phyloP scores from a whole-genome alignment of 495 filamentous ascomycete genomes.

The Lophiostoma macrostomum region DNA sequence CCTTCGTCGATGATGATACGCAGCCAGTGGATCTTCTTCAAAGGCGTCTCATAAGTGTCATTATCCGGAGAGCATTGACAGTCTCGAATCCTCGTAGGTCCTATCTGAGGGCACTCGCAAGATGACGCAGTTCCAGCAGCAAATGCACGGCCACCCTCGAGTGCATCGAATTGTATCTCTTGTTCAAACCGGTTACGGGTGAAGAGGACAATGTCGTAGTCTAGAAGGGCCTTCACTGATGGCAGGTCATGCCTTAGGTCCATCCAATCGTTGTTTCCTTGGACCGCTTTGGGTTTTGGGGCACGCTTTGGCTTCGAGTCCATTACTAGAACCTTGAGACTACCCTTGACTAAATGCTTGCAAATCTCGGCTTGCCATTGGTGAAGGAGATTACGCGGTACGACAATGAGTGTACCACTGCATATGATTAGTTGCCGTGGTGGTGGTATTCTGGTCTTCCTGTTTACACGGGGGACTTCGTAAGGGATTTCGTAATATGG shows the following conservation, averaged over 20 bases:
- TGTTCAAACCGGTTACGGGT: slow-evolving; percentile 69
- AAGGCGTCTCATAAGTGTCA: slow-evolving; percentile 54
- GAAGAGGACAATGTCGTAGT: slow-evolving; percentile 78
- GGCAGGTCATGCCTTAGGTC: slow-evolving; percentile 55
- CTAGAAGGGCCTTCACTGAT: slow-evolving; percentile 53
- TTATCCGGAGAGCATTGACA: slow-evolving; percentile 44
- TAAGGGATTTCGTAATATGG: slow-evolving; percentile 45
- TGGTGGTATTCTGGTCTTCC: slow-evolving; percentile 38
- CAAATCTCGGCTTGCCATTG: slow-evolving; percentile 66
- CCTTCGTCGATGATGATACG: slow-evolving; percentile 91
- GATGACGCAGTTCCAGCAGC: slow-evolving; percentile 20
- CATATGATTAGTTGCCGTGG: slow-evolving; percentile 59
- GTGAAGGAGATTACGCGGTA: slow-evolving; percentile 64
- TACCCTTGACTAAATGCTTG: slow-evolving; percentile 60
- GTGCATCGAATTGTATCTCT: slow-evolving; percentile 46
- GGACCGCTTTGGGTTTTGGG: neutral
- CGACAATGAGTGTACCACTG: slow-evolving; percentile 66
- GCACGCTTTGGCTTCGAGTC: slow-evolving; percentile 27
- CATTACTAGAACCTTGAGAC: slow-evolving; percentile 63
- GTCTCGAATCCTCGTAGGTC: slow-evolving; percentile 41
- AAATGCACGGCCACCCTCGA: slow-evolving; percentile 39
- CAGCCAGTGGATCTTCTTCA: slow-evolving; percentile 74
- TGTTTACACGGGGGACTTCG: slow-evolving; percentile 45
- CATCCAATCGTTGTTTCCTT: slow-evolving; percentile 1
- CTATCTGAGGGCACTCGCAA: slow-evolving; percentile 48